Evolutionary conservation across 257 asterid genomes (phyloP), one percentile per base, ranked within the genome.

Genomic region (Solanum rostratum): DNA sequence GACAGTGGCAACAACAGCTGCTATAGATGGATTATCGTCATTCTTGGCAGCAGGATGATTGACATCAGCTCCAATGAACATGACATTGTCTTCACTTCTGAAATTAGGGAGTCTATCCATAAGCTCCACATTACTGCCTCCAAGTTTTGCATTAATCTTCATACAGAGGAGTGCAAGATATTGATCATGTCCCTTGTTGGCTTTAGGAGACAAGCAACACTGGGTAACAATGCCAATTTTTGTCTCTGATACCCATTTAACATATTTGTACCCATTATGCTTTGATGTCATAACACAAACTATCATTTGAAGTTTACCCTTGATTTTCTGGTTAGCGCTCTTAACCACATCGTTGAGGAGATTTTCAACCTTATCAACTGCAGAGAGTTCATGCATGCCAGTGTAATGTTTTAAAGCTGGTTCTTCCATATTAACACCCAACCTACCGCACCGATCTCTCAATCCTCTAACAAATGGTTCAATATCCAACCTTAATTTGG

Each of bases 51-150:
- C 89, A 5, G 98, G 98, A 86, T 95, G 97, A 80, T 94, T 95
- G 50, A 95, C 98, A 87, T 95, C 97, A 3, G 97, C 97, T 57
- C 97, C 98, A 41, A 95, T 91, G 27, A 95, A 93, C 94, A 95
- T 95, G 60, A 95, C 95, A 74, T 86, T 90, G 20, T 92, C 97
- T 30, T 22, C 84, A 10, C 43, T 45, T 6, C 30, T 43, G 16
- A 91, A 93, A 80, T 84, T 88, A 13, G 93, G 91, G 57, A 92
- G 90, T 80, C 84, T 80, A 16, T 85, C 91, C 52, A 3, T 41
- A 1, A 95, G 90, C 70, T 92, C 96, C 6, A 90, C 88, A 76
- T 93, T 95, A 85, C 89, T 89, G 15, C 98, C 98, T 1, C 98
- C 98, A 12, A 92, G 87, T 68, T 95, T 95, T 4, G 93, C 97